Conservation (phyloP, 176 grass and related monocot genomes). For the Pharus latifolius region DNA sequence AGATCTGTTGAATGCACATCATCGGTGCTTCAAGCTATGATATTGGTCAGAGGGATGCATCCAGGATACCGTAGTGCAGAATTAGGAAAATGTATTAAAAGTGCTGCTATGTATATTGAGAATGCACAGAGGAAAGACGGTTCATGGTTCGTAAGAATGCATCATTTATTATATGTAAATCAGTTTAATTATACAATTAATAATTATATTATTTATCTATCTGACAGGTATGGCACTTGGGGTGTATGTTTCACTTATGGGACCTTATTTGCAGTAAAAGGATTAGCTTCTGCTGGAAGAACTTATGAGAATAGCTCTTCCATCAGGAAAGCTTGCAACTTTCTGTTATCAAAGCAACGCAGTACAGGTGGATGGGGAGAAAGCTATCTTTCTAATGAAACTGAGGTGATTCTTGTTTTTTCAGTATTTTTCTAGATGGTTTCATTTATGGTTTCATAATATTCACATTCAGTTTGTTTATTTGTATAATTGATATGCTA, state of each 20-base stretch:
- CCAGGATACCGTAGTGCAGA: conserved; percentile 9
- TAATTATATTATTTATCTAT: neutral
- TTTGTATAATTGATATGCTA: neutral
- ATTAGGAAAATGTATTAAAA: conserved; percentile 9
- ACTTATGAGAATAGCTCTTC: conserved; percentile 10
- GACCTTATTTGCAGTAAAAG: conserved; percentile 19
- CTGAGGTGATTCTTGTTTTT: neutral
- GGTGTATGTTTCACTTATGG: conserved; percentile 33
- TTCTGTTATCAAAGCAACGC: conserved; percentile 25
- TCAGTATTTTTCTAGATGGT: too few species aligned
- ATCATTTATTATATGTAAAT: neutral
- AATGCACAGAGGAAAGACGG: conserved; percentile 12
- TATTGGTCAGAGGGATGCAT: conserved; percentile 5
- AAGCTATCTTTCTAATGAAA: neutral
- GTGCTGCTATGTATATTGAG: conserved; percentile 10
- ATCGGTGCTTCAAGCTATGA: conserved; percentile 9
- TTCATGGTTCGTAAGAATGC: conserved; percentile 11
- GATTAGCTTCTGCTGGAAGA: conserved; percentile 26
- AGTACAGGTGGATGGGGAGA: conserved; percentile 27
- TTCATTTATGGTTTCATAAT: neutral
- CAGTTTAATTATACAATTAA: neutral
- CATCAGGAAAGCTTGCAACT: conserved; percentile 26
- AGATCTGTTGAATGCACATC: conserved; percentile 26
- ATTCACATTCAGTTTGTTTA: neutral
- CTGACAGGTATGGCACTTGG: conserved; percentile 31